Conservation (phyloP, 306 rosid genomes). For the Mimosa bimucronata region DNA sequence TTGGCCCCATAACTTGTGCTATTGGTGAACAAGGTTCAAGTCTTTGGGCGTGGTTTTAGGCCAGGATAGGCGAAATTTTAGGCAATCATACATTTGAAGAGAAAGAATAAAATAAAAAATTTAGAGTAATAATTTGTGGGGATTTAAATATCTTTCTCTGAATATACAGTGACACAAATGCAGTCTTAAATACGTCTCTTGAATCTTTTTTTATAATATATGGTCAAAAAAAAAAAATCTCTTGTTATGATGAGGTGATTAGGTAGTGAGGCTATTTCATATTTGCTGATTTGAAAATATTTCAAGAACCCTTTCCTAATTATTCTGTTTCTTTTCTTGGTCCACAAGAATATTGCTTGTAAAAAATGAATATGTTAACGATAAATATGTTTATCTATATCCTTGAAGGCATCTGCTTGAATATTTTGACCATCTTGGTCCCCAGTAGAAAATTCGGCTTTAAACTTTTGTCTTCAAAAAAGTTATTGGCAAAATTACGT, state of each 20-base stretch:
- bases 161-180: not conserved
- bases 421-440: not conserved
- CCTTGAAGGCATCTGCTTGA: not conserved
- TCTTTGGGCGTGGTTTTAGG: not conserved
- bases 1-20: constrained; percentile 15
- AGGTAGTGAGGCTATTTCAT: not conserved
- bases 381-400: not conserved
- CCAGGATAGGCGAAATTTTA: not conserved
- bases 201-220: too few species aligned
- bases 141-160: not conserved
- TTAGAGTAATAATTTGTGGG: not conserved
- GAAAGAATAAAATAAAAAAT: not conserved
- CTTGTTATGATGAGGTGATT: not conserved
- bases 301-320: not conserved
- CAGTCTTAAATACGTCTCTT: not conserved
- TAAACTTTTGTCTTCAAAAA: not conserved
- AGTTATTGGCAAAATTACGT: not conserved
- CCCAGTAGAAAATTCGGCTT: not conserved
- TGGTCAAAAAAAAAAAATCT: too few species aligned
- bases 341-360: not conserved
- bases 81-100: not conserved
- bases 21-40: not conserved
- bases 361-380: not conserved
- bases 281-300: not conserved
- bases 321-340: not conserved